Conservation (phyloP, 208 protist species). For the Leishmania braziliensis region DNA sequence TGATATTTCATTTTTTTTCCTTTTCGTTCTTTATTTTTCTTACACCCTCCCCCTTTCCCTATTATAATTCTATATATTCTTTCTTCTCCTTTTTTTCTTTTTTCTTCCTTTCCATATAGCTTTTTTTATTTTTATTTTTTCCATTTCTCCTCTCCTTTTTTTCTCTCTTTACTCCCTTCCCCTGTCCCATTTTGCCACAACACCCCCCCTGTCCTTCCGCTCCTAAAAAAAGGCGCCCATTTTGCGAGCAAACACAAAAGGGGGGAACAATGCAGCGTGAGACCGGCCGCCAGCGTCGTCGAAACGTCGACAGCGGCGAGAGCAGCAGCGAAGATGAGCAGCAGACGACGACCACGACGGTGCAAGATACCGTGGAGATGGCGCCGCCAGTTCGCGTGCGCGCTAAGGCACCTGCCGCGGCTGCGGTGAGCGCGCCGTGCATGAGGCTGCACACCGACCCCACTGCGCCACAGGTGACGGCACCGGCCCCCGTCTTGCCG, state of each 20-base stretch:
- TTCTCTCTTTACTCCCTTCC: no score
- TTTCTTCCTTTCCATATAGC: no score
- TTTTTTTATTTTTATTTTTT: no score
- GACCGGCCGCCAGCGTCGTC: conserved; percentile 28
- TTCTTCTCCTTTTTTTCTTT: no score
- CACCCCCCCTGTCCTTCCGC: not conserved
- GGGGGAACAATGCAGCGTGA: conserved; percentile 9
- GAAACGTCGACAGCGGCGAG: conserved; percentile 32
- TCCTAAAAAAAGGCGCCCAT: not conserved
- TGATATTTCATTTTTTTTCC: no score
- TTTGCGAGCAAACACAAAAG: not conserved
- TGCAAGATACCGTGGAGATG: not conserved
- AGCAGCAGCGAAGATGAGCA: conserved; percentile 31
- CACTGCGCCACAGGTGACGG: not conserved
- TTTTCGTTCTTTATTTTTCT: no score
- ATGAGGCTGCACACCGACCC: conserved; percentile 1
- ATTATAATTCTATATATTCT: no score
- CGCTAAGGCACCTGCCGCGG: conserved; percentile 12
- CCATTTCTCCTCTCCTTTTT: no score
- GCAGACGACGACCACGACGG: conserved; percentile 2
- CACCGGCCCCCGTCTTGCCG: not conserved
- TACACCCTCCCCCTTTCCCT: no score
- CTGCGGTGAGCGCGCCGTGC: conserved; percentile 1
- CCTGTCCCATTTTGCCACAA: no score
- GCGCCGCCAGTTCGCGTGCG: conserved; percentile 9